A percentile compares a stretch with the other conserved stretches of the same genome.
These are phyloP conservation scores for Kwoniella shivajii DNA, from an alignment of 1,284 basidiomycete genomes.

Conservation along the genomic window DNA sequence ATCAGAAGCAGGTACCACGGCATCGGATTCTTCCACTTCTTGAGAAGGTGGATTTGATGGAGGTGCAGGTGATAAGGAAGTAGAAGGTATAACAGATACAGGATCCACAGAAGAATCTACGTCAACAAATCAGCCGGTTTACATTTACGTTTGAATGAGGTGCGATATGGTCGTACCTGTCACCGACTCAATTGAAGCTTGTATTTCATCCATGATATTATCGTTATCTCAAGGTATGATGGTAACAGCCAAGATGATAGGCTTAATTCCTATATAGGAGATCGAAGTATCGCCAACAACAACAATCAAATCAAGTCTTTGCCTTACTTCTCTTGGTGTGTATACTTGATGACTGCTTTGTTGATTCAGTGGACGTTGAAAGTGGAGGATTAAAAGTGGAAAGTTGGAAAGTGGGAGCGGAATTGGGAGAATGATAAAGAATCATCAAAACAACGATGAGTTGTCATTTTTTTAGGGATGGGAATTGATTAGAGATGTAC, in stretches of 20 bases:
- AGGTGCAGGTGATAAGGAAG: neutral
- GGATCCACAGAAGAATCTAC: neutral
- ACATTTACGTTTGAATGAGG: neutral
- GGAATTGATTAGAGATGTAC: too few species aligned
- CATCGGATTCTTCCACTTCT: neutral
- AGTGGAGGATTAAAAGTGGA: too few species aligned
- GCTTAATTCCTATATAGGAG: too few species aligned
- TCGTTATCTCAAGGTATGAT: neutral
- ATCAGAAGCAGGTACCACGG: neutral
- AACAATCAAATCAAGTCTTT: too few species aligned
- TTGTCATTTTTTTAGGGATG: conserved; percentile 12
- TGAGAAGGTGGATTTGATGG: neutral
- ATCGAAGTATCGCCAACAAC: neutral
- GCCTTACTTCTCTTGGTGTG: neutral
- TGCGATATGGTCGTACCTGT: conserved; percentile 9
- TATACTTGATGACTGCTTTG: neutral
- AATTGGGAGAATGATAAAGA: conserved; percentile 3
- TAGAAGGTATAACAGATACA: neutral
- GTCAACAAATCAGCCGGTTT: neutral
- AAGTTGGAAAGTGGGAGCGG: neutral
- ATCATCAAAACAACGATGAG: conserved; percentile 11
- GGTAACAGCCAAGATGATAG: neutral
- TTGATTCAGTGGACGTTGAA: conserved; percentile 10
- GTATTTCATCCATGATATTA: conserved; percentile 8
- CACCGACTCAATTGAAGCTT: conserved; percentile 14